These are phyloP conservation scores for Sugiyamaella valdiviana DNA, from an alignment of 805 yeast genomes.

Conservation along the genomic window DNA sequence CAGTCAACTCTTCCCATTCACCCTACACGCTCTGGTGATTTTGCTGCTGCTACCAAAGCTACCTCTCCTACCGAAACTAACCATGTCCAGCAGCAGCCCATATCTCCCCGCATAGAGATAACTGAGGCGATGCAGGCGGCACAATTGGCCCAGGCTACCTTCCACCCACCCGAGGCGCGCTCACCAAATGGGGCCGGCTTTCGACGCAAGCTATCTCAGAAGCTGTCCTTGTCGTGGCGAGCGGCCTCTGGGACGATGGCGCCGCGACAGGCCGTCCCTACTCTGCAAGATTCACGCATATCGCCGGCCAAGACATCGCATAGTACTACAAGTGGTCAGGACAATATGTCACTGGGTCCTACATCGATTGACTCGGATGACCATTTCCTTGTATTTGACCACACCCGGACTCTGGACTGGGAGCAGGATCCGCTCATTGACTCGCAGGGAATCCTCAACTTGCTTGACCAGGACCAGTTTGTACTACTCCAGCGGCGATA, in stretches of 20 bases:
- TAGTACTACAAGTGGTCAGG: not conserved
- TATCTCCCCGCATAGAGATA: not conserved
- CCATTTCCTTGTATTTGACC: conserved; percentile 17
- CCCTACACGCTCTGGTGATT: too few relatives aligned
- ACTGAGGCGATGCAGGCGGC: not conserved
- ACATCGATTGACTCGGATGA: not conserved
- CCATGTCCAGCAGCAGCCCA: not conserved
- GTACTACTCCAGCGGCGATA: conserved; percentile 29
- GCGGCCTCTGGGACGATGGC: not conserved
- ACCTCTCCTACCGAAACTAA: not conserved
- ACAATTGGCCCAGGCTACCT: not conserved
- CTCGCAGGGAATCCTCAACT: conserved; percentile 25
- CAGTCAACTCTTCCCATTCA: too few relatives aligned
- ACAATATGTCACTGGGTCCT: not conserved
- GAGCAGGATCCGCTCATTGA: conserved; percentile 29
- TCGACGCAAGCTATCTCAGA: not conserved
- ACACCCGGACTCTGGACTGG: conserved; percentile 24
- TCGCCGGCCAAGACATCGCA: not conserved
- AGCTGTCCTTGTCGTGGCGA: not conserved
- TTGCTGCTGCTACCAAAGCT: not conserved
- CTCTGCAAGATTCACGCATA: not conserved
- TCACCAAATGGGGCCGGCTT: not conserved
- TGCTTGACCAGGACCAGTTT: conserved; percentile 23
- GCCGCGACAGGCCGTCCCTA: not conserved
- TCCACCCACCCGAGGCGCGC: not conserved